Conservation (phyloP, 2,329 filamentous ascomycete genomes). For the Fusarium stilboides region DNA sequence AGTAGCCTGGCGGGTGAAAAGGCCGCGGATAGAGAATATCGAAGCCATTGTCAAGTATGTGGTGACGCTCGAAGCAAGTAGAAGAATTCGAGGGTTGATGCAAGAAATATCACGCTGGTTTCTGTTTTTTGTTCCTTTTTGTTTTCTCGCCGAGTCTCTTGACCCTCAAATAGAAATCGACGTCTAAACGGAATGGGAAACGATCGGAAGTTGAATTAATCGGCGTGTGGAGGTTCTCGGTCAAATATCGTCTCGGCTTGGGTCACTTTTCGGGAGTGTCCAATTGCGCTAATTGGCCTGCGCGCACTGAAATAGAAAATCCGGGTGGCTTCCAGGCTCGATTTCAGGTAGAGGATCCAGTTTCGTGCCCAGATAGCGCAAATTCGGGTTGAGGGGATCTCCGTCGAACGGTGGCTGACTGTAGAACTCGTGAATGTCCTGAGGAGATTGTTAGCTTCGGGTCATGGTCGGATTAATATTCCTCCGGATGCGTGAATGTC, state of each 20-base stretch:
- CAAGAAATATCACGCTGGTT: not conserved
- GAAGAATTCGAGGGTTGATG: not conserved
- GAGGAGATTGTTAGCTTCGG: conserved; percentile 41
- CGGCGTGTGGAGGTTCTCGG: not conserved
- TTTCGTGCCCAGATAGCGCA: not conserved
- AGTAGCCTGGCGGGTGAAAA: conserved; percentile 49
- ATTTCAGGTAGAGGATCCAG: not conserved
- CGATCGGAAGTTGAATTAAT: not conserved
- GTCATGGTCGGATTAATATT: conserved; percentile 29
- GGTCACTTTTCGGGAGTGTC: not conserved
- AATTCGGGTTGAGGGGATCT: conserved; percentile 21
- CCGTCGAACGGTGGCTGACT: not conserved
- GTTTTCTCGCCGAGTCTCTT: not conserved
- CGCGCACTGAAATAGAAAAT: not conserved
- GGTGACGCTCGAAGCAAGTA: conserved; percentile 1
- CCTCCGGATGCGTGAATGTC: conserved; percentile 1
- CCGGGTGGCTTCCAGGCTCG: too few species aligned
- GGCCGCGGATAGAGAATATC: conserved; percentile 51
- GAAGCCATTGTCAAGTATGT: conserved; percentile 48
- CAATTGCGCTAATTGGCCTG: conserved; percentile 1
- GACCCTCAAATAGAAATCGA: too few species aligned
- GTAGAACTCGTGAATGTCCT: conserved; percentile 33
- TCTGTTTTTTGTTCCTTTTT: not conserved
- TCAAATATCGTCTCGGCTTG: not conserved
- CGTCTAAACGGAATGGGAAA: too few species aligned